phyloP scores from a whole-genome alignment of 164 flowering plant species.

The Tetracentron sinense region DNA sequence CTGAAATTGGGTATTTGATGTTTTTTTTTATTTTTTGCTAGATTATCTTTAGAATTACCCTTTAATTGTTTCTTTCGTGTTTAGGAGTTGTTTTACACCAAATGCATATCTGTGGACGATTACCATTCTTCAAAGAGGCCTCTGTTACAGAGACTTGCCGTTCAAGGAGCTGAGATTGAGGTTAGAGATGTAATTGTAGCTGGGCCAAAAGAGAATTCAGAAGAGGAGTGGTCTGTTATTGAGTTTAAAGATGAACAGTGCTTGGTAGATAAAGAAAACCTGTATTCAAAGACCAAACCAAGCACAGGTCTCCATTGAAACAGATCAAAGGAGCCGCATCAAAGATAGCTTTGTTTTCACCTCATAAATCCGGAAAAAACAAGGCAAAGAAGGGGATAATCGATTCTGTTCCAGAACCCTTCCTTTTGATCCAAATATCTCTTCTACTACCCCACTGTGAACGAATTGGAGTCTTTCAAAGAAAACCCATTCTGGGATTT shows the following conservation, averaged over 20 bases:
- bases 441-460: slow-evolving; percentile 9
- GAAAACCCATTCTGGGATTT: slow-evolving; percentile 55
- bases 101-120: slow-evolving; percentile 61
- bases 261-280: slow-evolving; percentile 31
- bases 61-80: neutral
- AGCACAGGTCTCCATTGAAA: slow-evolving; percentile 46
- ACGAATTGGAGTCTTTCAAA: slow-evolving; percentile 18
- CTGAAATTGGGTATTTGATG: slow-evolving; percentile 1
- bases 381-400: slow-evolving; percentile 30
- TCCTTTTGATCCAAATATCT: slow-evolving; percentile 7
- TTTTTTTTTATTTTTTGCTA: neutral
- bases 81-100: slow-evolving; percentile 60
- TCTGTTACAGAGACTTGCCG: slow-evolving; percentile 52
- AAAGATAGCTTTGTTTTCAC: slow-evolving; percentile 37
- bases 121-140: slow-evolving; percentile 67
- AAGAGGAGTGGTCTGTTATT: slow-evolving; percentile 69
- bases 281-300: slow-evolving; percentile 34
- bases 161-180: slow-evolving; percentile 58
- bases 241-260: slow-evolving; percentile 61
- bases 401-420: slow-evolving; percentile 14
- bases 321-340: slow-evolving; percentile 69
- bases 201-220: slow-evolving; percentile 16
- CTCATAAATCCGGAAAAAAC: slow-evolving; percentile 36
- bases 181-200: slow-evolving; percentile 40
- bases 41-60: neutral